These are phyloP conservation scores for Takashimella koratensis DNA, from an alignment of 1,284 basidiomycete species.

Conservation along the genomic window DNA sequence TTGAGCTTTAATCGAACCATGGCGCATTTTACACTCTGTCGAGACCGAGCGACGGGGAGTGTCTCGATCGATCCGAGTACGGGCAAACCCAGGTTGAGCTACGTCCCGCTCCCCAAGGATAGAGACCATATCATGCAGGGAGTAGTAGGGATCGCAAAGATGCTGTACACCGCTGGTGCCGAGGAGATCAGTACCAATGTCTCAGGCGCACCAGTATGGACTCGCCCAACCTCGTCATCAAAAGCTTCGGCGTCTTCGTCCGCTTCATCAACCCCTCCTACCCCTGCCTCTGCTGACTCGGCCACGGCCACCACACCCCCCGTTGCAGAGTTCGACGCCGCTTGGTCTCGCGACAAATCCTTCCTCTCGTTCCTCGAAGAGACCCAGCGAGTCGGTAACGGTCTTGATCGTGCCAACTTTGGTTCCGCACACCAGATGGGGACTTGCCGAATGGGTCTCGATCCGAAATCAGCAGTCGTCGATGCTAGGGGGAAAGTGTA, in stretches of 20 bases:
- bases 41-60: conserved; percentile 34
- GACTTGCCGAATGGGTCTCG: conserved; percentile 47
- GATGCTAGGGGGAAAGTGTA: conserved; percentile 50
- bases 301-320: too few relatives aligned
- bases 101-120: conserved; percentile 47
- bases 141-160: conserved; percentile 44
- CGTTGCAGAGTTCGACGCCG: conserved; percentile 15
- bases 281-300: too few relatives aligned
- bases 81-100: conserved; percentile 46
- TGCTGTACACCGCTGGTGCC: conserved; percentile 49
- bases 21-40: conserved; percentile 26
- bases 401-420: too few relatives aligned
- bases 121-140: conserved; percentile 42
- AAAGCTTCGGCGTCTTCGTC: too few relatives aligned
- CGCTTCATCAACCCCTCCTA: too few relatives aligned
- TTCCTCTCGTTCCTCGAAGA: conserved; percentile 33
- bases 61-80: conserved; percentile 46
- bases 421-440: conserved; percentile 50
- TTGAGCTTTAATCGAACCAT: conserved; percentile 24
- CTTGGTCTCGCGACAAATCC: conserved; percentile 20
- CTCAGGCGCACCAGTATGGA: conserved; percentile 38
- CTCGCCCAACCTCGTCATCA: too few relatives aligned
- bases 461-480: conserved; percentile 41
- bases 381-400: conserved; percentile 19
- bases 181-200: conserved; percentile 48